Evolutionary conservation across 2,329 filamentous ascomycete species (phyloP).

Genomic region (Penicillium sp.): DNA sequence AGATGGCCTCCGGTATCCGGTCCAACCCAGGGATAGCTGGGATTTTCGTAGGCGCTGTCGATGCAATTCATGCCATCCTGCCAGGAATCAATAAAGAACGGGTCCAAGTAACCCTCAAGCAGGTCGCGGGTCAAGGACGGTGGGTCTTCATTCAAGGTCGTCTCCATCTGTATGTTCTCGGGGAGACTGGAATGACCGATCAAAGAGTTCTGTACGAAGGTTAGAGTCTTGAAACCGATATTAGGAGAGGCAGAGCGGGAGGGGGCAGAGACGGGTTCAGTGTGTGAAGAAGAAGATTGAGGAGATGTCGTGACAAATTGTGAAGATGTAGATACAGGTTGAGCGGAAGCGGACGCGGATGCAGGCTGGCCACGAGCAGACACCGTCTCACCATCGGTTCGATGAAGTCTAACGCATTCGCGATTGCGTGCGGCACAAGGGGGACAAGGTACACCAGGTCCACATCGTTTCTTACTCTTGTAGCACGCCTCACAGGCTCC

Average conservation of each 20-base stretch:
- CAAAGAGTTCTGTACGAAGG: neutral
- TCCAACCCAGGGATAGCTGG: neutral
- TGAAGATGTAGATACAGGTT: neutral
- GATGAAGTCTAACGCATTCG: conserved; percentile 33
- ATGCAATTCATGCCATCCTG: neutral
- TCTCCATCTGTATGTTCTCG: neutral
- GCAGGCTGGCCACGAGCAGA: neutral
- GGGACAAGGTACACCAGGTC: conserved; percentile 26
- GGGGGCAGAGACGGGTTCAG: neutral
- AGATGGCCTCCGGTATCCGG: neutral
- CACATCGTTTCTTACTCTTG: conserved; percentile 38
- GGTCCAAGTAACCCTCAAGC: neutral
- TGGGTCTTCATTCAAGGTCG: neutral
- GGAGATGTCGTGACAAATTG: neutral
- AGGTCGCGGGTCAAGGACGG: neutral
- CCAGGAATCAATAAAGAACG: neutral
- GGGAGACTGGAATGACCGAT: neutral
- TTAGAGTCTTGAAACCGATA: neutral
- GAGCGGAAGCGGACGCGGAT: neutral
- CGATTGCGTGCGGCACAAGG: conserved; percentile 24
- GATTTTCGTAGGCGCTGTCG: neutral
- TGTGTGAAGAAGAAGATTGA: neutral
- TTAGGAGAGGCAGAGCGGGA: neutral
- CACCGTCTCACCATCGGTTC: conserved; percentile 11
- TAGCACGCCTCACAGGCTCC: conserved; percentile 40